These are phyloP conservation scores for Lippia alba DNA, from an alignment of 305 asterid species.

Conservation along the genomic window DNA sequence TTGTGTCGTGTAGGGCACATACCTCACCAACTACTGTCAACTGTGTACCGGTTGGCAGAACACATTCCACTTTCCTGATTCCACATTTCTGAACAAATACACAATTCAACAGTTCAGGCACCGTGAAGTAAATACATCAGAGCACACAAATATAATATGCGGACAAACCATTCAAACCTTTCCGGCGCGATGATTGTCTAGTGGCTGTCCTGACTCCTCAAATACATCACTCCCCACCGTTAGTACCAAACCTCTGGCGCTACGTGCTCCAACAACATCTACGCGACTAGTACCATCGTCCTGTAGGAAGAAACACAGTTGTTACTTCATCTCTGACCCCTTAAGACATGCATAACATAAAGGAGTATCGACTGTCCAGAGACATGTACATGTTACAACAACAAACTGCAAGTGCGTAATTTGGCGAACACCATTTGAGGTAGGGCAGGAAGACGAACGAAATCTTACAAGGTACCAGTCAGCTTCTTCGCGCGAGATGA, in stretches of 20 bases:
- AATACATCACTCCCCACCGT: constrained; percentile 93
- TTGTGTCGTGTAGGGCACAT: constrained; percentile 38
- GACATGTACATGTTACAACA: constrained; percentile 1
- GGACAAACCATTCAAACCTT: constrained; percentile 60
- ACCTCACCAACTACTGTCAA: constrained; percentile 99
- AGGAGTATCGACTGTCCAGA: constrained; percentile 24
- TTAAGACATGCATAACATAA: constrained; percentile 15
- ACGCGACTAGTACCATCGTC: constrained; percentile 94
- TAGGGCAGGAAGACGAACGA: constrained; percentile 7
- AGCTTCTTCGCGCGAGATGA: constrained; percentile 99
- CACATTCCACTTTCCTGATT: constrained; percentile 95
- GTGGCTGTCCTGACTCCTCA: constrained; percentile 92
- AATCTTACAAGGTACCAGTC: constrained; percentile 95
- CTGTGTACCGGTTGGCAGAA: constrained; percentile 94
- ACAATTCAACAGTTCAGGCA: constrained; percentile 25
- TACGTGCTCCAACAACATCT: constrained; percentile 92
- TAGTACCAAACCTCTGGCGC: constrained; percentile 91
- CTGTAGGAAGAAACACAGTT: constrained; percentile 42
- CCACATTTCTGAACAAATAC: constrained; percentile 83
- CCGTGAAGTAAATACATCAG: constrained; percentile 22
- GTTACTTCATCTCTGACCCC: constrained; percentile 27
- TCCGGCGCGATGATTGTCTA: constrained; percentile 95
- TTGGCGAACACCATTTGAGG: constrained; percentile 11
- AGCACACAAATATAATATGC: constrained; percentile 18
- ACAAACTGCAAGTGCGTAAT: not conserved